Base-by-base conservation (phyloP, 257 asterid species). In the Jacaranda mimosifolia region DNA sequence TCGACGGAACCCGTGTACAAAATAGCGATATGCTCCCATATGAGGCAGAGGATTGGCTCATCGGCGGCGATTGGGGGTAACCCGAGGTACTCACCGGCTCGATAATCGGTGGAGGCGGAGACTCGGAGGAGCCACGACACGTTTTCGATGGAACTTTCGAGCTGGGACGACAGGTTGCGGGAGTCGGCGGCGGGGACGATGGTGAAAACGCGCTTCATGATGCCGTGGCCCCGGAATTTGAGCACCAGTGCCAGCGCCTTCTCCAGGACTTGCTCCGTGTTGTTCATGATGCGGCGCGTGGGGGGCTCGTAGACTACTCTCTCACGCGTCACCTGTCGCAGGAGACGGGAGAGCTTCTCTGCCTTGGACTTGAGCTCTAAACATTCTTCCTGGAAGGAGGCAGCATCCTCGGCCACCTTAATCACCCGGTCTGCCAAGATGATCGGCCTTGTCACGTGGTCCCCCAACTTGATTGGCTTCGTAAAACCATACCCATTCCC, bases 11-110 rank as follows among this genome's bases (percentile, higher is more conserved):
- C 94, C 4, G 89, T 87, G 77, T 67, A 86, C 62, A 92, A 70
- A 7, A 85, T 87, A 18, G 96, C 96, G 77, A 92, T 90, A 79
- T 90, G 97, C 74, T 92, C 94, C 97, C 97, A 92, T 4, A 92
- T 92, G 19, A 92, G 83, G 73, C 87, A 70, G 42, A 92, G 85
- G 40, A 92, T 92, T 1, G 97, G 97, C 70, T 90, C 96, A 57
- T 88, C 88, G 68, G 91, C 89, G 38, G 97, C 96, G 78, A 92
- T 92, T 0, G 97, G 97, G 0, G 97, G 97, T 3, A 92, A 82
- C 35, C 97, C 96, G 1, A 90, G 86, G 74, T 86, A 84, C 77
- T 85, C 94, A 65, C 86, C 90, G 14, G 32, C 91, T 9, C 91
- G 85, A 57, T 89, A 92, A 59, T 78, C 86, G 63, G 89, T 87